Base-by-base conservation (phyloP, 176 grass and related monocot species). In the Alloteropsis semialata region DNA sequence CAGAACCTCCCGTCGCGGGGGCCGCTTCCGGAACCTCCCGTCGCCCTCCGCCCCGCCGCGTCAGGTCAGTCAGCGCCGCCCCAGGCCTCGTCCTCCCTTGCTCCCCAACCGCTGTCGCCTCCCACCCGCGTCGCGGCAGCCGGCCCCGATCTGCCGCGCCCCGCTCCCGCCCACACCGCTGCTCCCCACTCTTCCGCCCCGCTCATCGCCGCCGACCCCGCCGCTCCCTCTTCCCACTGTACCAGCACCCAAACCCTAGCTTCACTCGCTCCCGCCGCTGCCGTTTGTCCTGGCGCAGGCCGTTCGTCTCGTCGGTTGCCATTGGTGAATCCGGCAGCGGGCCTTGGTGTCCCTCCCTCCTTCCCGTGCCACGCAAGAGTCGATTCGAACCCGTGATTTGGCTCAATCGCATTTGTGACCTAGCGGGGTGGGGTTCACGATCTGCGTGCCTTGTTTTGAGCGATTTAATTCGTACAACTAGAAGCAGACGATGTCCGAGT, bases 51-150 rank as follows among this genome's bases (percentile, higher is more conserved):
- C 58, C 18, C 21, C 13, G n/a, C 16, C n/a, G n/a, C 27, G 22
- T 53, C 85, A 79, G 84, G 84, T 86, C 43, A 80, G 72, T 82
- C 55, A 28, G n/a, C n/a, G n/a, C n/a, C n/a, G n/a, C n/a, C n/a
- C n/a, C n/a, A n/a, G n/a, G n/a, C n/a, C n/a, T n/a, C 68, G 38
- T 24, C 65, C 37, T 1, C 51, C 21, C 19, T 16, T 18, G 6
- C 10, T 3, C 60, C 45, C 33, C 6, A n/a, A n/a, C 29, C 22
- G 6, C 19, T 6, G 49, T 21, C 6, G 53, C 53, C 21, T 30
- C 17, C 5, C 37, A 0, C 2, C 16, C 30, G 30, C 19, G 21
- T 79, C 61, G 13, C 43, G 3, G n/a, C 37, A 5, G 43, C 16
- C 25, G 32, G 42, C 4, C 17, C 24, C 39, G 18, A 36, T 30